Base-by-base conservation (phyloP, 495 filamentous ascomycete species). In the Elasticomyces elasticus region DNA sequence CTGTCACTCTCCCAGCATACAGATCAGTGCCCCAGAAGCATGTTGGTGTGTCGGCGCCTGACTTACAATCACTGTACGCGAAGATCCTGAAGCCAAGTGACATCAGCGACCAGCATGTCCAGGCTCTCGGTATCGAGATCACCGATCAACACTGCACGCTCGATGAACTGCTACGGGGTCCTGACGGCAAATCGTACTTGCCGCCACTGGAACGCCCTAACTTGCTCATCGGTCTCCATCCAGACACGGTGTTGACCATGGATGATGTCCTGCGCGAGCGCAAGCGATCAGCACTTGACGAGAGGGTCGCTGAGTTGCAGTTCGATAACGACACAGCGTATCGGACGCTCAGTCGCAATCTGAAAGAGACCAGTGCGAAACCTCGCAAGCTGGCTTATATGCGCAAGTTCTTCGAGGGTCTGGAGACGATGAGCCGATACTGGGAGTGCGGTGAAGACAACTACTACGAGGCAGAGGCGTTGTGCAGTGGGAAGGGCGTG, bases 361-460 rank as follows among this genome's bases (percentile, higher is more conserved):
- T 68, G 0, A 66, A 65, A 20, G 5, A 15, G 5, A 64, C 70
- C 20, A 74, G 74, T 0, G 70, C 69, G 1, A 59, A 65, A 41
- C 65, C 72, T 17, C 69, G 75, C 6, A 68, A 74, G 4, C 64
- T 82, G 24, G 74, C 74, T 0, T 75, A 81, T 50, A 73, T 79
- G 44, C 70, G 79, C 52, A 77, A 76, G 49, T 84, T 85, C 65
- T 85, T 76, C 74, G 71, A 74, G 35, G 73, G 72, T 5, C 63
- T 85, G 51, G 74, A 79, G 57, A 68, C 69, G 13, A 72, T 84
- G 75, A 69, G 76, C 17, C 76, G 80, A 47, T 83, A 80, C 62
- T 85, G 81, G 81, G 81, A 85, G 62, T 72, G 68, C 22, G 79
- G 76, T 52, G 51, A 74, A 35, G 81, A 85, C 52, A 55, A 78